phyloP scores from a whole-genome alignment of 495 filamentous ascomycete species.

The Penicillium paxilli region DNA sequence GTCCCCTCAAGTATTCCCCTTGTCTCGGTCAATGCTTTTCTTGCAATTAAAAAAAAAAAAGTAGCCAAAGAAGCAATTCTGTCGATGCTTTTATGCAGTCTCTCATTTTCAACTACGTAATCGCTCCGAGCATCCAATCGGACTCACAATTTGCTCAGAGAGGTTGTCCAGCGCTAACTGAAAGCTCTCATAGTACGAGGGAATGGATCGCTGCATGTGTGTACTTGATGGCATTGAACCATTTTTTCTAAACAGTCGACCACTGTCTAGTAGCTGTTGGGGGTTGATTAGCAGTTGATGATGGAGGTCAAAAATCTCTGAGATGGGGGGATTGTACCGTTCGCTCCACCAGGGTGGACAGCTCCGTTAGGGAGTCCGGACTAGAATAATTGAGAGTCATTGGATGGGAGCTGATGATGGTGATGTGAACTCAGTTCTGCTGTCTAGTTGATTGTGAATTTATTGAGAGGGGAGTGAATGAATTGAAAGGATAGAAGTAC shows the following conservation, averaged over 20 bases:
- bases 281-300: constrained; percentile 20
- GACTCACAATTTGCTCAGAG: constrained; percentile 53
- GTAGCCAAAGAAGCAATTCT: background rate
- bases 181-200: constrained; percentile 46
- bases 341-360: constrained; percentile 46
- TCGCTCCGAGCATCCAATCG: background rate
- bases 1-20: too few species aligned
- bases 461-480: too few species aligned
- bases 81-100: background rate
- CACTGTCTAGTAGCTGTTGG: constrained; percentile 48
- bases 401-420: too few species aligned
- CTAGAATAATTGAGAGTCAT: constrained; percentile 30
- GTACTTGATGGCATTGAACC: constrained; percentile 36
- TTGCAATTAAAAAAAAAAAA: background rate
- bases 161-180: constrained; percentile 51
- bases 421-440: too few species aligned
- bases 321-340: constrained; percentile 31
- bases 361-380: constrained; percentile 42
- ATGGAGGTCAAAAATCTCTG: background rate
- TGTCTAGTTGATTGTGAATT: too few species aligned
- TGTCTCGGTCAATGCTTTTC: too few species aligned
- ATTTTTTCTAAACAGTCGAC: constrained; percentile 44
- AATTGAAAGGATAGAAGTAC: too few species aligned
- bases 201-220: constrained; percentile 43
- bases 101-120: background rate